Evolutionary conservation across 768 basidiomycete species (phyloP), one percentile per base, ranked within the genome.

Genomic region (Leccinum boreale): DNA sequence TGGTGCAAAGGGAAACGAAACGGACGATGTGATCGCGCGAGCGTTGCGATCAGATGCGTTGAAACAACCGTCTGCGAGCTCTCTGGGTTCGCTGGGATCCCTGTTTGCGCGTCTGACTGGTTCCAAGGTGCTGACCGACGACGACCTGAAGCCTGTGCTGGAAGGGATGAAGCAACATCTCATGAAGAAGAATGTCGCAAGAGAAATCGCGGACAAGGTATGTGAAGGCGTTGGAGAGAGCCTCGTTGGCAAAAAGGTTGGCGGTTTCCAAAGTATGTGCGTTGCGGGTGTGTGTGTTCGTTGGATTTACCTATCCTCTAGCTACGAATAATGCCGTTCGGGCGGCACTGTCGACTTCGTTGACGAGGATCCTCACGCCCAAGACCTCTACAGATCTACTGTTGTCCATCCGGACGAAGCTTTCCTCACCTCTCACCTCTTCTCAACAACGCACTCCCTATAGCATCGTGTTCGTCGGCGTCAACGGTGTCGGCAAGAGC

Each of bases 131-230:
- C 75, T 99, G 55, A 89, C 89, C 1, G 82, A 91, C 55, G 79
- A 84, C 39, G 96, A 98, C 70, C 73, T 98, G 54, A 83, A 84
- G 63, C 96, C 96, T 8, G 90, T 96, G 1, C 70, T 98, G 47
- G 89, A 89, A 52, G 91, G 86, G 17, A 98, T 98, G 94, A 94
- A 96, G 72, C 92, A 95, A 59, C 96, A 98, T 73, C 79, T 99
- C 47, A 98, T 98, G 94, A 86, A 89, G 75, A 98, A 98, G 79
- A 99, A 99, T 67, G 97, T 99, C 5, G 97, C 97, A 4, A 91
- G 85, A 73, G 94, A 95, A 58, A 98, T 98, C 61, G 81, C 95
- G 12, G 93, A 95, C 60, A 93, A 94, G 71, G 85, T 99, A 11
- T 96, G 94, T 66, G 94, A 96, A 69, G 85, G 90, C 6, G 94